Evolutionary conservation across 176 grass and related monocot species (phyloP).

Genomic region (Oryza glumipatula): DNA sequence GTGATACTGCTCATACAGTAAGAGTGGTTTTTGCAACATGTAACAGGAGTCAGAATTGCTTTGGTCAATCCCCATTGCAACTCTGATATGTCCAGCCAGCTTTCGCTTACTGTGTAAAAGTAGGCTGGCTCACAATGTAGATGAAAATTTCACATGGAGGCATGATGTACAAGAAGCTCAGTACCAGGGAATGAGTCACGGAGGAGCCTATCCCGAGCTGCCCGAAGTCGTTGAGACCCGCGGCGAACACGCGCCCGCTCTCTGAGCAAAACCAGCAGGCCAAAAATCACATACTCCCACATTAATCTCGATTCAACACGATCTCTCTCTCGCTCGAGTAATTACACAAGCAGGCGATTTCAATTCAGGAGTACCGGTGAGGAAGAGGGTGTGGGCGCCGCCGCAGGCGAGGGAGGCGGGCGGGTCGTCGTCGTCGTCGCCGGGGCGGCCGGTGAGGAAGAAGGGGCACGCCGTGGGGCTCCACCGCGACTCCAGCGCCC

Average conservation of each 20-base stretch:
- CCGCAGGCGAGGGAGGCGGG: constrained; percentile 73
- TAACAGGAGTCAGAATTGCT: background rate
- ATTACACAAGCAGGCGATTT: background rate
- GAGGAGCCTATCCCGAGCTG: constrained; percentile 76
- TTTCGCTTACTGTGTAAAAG: background rate
- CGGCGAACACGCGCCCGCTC: constrained; percentile 71
- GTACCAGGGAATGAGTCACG: constrained; percentile 62
- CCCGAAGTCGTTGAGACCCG: constrained; percentile 86
- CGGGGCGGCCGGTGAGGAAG: constrained; percentile 42
- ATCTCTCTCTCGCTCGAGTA: background rate
- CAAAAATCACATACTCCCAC: background rate
- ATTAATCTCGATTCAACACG: background rate
- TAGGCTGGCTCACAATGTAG: background rate
- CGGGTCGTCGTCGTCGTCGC: constrained; percentile 52
- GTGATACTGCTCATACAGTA: background rate
- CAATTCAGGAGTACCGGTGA: constrained; percentile 50
- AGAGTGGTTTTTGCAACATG: background rate
- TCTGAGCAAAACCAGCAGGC: constrained; percentile 49
- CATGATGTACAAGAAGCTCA: constrained; percentile 4
- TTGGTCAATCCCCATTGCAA: background rate
- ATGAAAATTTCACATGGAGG: constrained; percentile 9
- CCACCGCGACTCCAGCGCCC: constrained; percentile 82
- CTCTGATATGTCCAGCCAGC: background rate
- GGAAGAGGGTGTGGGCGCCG: constrained; percentile 93
- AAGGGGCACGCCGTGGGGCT: constrained; percentile 74